Evolutionary conservation across 108 stramenopile species (phyloP), one percentile per base, ranked within the genome.

Genomic region (Conticribra weissflogii): DNA sequence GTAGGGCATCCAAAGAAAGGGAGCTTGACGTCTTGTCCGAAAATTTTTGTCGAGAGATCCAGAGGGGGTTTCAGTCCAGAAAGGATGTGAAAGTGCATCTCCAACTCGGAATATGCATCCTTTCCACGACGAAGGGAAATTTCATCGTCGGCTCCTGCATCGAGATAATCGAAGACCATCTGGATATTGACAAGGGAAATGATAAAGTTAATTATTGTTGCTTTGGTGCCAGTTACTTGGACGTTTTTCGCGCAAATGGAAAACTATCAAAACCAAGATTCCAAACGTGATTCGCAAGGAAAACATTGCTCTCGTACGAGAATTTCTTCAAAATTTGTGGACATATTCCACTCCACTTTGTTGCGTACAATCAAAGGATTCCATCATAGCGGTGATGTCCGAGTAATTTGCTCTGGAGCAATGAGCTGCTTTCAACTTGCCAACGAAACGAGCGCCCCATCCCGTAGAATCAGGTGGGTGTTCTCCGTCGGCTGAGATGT

Each of bases 121-220:
- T 93, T 96, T 24, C 84, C 89, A 36, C 95, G 88, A 18, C 95
- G 88, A 27, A 96, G 85, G 74, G 79, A 79, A 51, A 96, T 93
- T 78, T 96, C 95, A 60, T 96, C 95, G 63, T 96, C 95, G 14
- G 86, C 91, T 55, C 95, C 95, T 36, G 95, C 89, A 62, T 96
- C 95, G 28, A 96, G 82, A 61, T 96, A 96, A 66, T 96, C 95
- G 59, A 96, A 96, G 9, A 96, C 95, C 95, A 96, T 96, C 91
- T 92, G 56, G n/a, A 36, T 3, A 28, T 22, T 30, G 46, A 9
- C 17, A 58, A 34, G 33, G 2, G 32, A 25, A 33, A 17, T 48
- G 29, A 50, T 34, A 30, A 14, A 54, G 27, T 1, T 7, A n/a
- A 45, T n/a, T 45, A 18, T 18, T 19, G 21, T 21, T 60, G n/a